These are phyloP conservation scores for Stagonosporopsis rhizophila DNA, from an alignment of 2,329 filamentous ascomycete species.

Conservation along the genomic window DNA sequence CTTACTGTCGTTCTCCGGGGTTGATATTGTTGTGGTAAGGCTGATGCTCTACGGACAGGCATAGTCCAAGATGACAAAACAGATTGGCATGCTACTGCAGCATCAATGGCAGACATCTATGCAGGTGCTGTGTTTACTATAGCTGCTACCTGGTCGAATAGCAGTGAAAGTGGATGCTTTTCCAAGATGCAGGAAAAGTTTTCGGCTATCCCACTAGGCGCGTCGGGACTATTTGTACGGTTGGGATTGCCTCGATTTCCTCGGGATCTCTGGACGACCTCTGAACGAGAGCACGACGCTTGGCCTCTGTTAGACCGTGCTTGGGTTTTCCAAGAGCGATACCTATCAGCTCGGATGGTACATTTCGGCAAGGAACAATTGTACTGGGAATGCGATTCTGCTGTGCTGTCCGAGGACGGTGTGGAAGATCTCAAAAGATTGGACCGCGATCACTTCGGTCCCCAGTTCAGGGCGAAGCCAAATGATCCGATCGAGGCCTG, in stretches of 20 bases:
- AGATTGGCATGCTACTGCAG: conserved; percentile 1
- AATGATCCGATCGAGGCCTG: neutral
- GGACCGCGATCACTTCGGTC: neutral
- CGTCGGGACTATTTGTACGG: neutral
- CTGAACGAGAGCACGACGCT: neutral
- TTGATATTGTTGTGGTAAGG: neutral
- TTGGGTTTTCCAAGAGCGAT: conserved; percentile 5
- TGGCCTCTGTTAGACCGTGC: conserved; percentile 7
- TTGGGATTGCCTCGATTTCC: neutral
- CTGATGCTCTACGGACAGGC: neutral
- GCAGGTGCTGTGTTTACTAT: neutral
- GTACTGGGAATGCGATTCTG: conserved; percentile 1
- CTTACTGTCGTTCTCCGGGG: neutral
- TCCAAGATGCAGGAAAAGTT: neutral
- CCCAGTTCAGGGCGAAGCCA: neutral
- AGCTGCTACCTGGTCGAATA: neutral
- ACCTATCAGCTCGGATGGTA: neutral
- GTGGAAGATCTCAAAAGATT: neutral
- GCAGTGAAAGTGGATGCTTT: neutral
- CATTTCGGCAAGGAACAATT: neutral
- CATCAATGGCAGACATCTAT: neutral
- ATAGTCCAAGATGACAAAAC: neutral
- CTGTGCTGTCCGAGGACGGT: neutral
- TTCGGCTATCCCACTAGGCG: neutral
- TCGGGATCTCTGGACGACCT: too few relatives aligned